These are phyloP conservation scores for Luffa aegyptiaca DNA, from an alignment of 306 rosid species.

Conservation along the genomic window DNA sequence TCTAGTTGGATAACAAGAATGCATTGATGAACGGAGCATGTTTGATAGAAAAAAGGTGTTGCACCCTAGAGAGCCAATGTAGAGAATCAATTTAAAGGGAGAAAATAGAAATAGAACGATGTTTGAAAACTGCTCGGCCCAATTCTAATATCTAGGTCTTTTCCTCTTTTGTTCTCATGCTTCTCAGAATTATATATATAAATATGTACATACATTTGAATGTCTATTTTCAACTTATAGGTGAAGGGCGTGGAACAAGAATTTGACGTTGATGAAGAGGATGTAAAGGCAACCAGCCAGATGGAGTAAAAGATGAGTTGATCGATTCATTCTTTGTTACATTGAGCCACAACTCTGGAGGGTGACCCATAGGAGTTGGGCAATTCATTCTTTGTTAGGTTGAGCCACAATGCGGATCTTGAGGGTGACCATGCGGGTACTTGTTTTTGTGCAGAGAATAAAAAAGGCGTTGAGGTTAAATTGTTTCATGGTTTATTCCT, in stretches of 20 bases:
- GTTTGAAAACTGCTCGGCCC: background rate
- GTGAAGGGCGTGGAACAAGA: slow-evolving; percentile 91
- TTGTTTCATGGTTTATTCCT: background rate
- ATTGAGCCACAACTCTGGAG: background rate
- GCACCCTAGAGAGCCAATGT: background rate
- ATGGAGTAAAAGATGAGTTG: slow-evolving; percentile 25
- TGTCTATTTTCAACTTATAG: slow-evolving; percentile 25
- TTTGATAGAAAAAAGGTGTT: background rate
- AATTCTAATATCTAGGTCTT: background rate
- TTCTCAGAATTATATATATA: background rate
- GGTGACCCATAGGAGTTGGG: background rate
- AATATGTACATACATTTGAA: background rate
- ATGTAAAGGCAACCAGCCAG: slow-evolving; percentile 38
- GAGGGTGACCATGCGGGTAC: background rate
- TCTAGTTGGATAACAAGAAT: background rate
- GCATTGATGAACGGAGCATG: background rate
- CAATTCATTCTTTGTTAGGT: background rate
- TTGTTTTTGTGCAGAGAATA: background rate
- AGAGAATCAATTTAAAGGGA: background rate
- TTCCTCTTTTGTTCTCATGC: background rate
- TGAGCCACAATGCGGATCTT: background rate
- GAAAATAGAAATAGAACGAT: background rate
- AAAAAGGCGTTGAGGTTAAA: background rate
- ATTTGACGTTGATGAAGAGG: slow-evolving; percentile 61
- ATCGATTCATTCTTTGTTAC: background rate